Base-by-base conservation (phyloP, 225 moss, liverwort and hornwort species). In the Neckera pumila region DNA sequence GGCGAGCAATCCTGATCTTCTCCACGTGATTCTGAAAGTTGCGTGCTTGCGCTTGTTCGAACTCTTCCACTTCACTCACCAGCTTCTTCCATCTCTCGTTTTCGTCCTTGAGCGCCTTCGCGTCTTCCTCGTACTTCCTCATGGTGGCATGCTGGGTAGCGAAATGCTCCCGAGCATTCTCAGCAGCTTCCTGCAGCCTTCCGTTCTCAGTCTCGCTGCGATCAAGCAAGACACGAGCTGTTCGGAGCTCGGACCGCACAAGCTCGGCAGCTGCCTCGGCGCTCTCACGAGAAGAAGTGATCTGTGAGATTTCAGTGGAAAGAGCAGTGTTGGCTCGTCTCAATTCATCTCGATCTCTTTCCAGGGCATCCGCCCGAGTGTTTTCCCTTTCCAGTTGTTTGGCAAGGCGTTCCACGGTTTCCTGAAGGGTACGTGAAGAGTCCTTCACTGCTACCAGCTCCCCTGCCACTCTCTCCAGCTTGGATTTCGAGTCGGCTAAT, bases 301-400 rank as follows among this genome's bases (percentile, higher is more conserved):
- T 82, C 89, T 95, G 96, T 53, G 92, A 89, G 36, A 91, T 89
- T 63, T 97, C 95, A 45, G 95, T 77, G 28, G 91, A 86, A 60
- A 94, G 91, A 5, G 85, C 74, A 25, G 90, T 49, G 83, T 93
- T 94, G 28, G 93, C 81, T 71, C 69, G 91, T 87, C 91, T 91
- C 61, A 96, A 86, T 36, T 91, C 94, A 78, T 94, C 97, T 85
- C 91, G 91, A 64, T 97, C 96, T 53, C 90, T 93, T 90, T 97
- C 96, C 89, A 97, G 74, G 2, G 91, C 85, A 90, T 95, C 96
- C 58, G 96, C 94, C 76, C 94, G 94, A 19, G 91, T 86, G 74
- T 94, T 94, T 70, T 95, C 95, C 82, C 97, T 93, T 87, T 96
- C 97, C 28, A 95, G 89, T 60, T 94, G 95, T 87, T 94, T 97